phyloP scores from a whole-genome alignment of 176 grass and related monocot genomes.

The Poa pratensis region DNA sequence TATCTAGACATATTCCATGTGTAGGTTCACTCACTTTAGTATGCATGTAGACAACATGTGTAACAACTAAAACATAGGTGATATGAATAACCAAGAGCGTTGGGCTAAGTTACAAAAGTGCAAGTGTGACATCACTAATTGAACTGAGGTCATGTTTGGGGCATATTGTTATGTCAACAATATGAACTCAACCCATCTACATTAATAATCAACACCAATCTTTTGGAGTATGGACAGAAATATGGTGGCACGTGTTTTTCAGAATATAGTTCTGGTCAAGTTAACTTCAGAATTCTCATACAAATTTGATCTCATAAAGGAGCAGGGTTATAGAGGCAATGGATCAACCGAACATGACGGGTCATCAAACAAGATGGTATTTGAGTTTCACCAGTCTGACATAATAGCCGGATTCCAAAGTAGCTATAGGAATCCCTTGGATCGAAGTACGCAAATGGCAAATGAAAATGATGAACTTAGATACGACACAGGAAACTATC shows the following conservation, averaged over 20 bases:
- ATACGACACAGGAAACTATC: not conserved
- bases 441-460: not conserved
- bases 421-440: conserved; percentile 3
- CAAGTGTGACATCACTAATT: not conserved
- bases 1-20: too few relatives aligned
- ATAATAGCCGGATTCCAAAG: conserved; percentile 8
- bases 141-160: conserved; percentile 6
- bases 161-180: conserved; percentile 1
- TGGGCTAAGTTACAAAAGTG: conserved; percentile 13
- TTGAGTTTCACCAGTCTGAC: conserved; percentile 12
- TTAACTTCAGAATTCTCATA: not conserved
- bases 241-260: conserved; percentile 18
- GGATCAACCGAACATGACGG: not conserved
- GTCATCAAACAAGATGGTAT: conserved; percentile 20
- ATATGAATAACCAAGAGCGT: conserved; percentile 2
- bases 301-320: conserved; percentile 21
- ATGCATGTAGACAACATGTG: too few relatives aligned
- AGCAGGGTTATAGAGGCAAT: conserved; percentile 1
- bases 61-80: too few relatives aligned
- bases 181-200: conserved; percentile 20
- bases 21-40: too few relatives aligned
- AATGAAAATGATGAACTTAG: conserved; percentile 7
- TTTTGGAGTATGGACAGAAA: not conserved
- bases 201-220: conserved; percentile 7
- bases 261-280: conserved; percentile 16